Evolutionary conservation across 495 filamentous ascomycete species (phyloP).

Genomic region (Daldinia concentrica): DNA sequence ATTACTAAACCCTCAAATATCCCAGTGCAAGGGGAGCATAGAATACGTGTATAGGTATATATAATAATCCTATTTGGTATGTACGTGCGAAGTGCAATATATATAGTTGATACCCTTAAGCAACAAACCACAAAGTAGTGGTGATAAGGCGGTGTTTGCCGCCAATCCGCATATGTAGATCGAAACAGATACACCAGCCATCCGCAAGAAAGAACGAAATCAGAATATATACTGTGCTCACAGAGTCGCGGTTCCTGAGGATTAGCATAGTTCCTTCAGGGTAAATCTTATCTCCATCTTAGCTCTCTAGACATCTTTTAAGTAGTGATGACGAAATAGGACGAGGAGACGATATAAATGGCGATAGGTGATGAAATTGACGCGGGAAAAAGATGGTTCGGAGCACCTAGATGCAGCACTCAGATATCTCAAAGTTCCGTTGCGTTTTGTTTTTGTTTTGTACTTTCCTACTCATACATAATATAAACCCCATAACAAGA

Average conservation of each 20-base stretch:
- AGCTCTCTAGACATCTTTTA: neutral
- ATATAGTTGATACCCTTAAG: neutral
- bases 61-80: neutral
- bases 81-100: neutral
- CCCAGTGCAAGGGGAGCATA: neutral
- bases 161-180: neutral
- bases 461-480: slow-evolving; percentile 39
- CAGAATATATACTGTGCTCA: neutral
- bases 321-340: neutral
- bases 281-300: neutral
- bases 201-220: neutral
- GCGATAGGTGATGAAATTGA: neutral
- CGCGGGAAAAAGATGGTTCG: neutral
- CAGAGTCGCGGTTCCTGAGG: neutral
- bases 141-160: neutral
- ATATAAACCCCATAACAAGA: slow-evolving; percentile 29
- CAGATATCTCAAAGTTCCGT: slow-evolving; percentile 18
- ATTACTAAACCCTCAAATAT: too few species aligned
- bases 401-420: neutral
- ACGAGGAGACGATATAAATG: neutral
- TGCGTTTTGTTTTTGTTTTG: slow-evolving; percentile 27
- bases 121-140: neutral
- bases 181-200: neutral
- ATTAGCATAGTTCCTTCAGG: neutral
- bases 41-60: neutral